phyloP scores from a whole-genome alignment of 805 yeast species.

The Kuraishia borneana region DNA sequence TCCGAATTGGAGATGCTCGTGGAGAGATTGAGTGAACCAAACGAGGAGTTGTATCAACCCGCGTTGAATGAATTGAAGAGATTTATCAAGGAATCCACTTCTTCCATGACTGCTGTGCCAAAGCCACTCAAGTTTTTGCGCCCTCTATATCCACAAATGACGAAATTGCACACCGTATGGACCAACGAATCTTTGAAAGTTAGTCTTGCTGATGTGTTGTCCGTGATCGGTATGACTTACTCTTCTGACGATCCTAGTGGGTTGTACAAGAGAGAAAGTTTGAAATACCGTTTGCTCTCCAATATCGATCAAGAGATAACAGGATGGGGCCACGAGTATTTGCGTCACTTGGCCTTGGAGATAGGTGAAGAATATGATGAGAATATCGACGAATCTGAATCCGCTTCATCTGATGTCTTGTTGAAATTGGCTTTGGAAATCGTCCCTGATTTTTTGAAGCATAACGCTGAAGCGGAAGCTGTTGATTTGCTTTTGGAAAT shows the following conservation, averaged over 20 bases:
- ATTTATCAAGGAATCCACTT: conserved; percentile 82
- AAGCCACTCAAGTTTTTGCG: conserved; percentile 93
- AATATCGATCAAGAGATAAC: conserved; percentile 40
- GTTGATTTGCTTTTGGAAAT: conserved; percentile 87
- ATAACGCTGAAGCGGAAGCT: conserved; percentile 98
- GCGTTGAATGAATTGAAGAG: conserved; percentile 64
- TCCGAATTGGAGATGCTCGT: conserved; percentile 80
- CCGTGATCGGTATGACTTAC: conserved; percentile 92
- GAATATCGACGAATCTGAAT: conserved; percentile 14
- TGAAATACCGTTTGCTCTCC: conserved; percentile 61
- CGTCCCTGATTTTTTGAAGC: conserved; percentile 83
- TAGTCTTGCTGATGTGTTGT: conserved; percentile 75
- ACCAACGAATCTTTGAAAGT: conserved; percentile 31
- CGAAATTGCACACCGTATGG: conserved; percentile 62
- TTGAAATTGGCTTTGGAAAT: conserved; percentile 61
- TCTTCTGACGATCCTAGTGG: conserved; percentile 41
- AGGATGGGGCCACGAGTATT: conserved; percentile 97
- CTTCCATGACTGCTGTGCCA: conserved; percentile 99
- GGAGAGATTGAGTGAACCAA: conserved; percentile 56
- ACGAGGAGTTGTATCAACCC: conserved; percentile 37
- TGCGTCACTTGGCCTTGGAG: conserved; percentile 91
- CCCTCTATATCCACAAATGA: conserved; percentile 70
- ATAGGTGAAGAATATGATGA: conserved; percentile 80
- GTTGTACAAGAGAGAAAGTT: conserved; percentile 49
- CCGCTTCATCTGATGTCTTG: conserved; percentile 21